These are phyloP conservation scores for Penicillium griseofulvum DNA, from an alignment of 2,329 filamentous ascomycete species.

Conservation along the genomic window DNA sequence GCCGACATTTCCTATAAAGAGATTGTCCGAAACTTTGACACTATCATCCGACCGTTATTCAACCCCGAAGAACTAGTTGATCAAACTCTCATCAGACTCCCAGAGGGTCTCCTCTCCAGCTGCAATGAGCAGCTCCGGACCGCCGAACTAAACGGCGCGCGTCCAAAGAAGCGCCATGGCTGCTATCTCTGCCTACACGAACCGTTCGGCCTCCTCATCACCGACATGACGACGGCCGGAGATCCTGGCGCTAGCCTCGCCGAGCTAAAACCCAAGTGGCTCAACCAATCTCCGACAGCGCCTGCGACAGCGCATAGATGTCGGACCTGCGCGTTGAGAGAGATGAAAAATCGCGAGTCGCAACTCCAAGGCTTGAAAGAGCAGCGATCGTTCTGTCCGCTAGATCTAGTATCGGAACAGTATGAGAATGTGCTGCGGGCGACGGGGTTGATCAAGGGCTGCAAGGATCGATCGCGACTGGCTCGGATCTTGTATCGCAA, in stretches of 20 bases:
- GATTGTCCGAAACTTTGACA: constrained; percentile 41
- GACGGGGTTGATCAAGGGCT: constrained; percentile 37
- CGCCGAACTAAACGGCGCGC: constrained; percentile 44
- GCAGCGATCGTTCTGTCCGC: constrained; percentile 57
- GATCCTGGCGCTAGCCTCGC: constrained; percentile 47
- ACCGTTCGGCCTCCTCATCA: constrained; percentile 65
- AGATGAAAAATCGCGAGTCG: constrained; percentile 46
- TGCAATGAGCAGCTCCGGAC: constrained; percentile 56
- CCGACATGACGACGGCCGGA: constrained; percentile 63
- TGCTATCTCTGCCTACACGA: constrained; percentile 56
- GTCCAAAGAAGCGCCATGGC: constrained; percentile 52
- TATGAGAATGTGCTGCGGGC: constrained; percentile 47
- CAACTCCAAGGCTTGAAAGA: constrained; percentile 29
- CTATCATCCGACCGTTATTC: constrained; percentile 56
- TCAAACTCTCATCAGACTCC: constrained; percentile 54
- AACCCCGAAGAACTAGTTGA: constrained; percentile 53
- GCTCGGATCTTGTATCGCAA: constrained; percentile 36
- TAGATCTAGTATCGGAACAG: constrained; percentile 58
- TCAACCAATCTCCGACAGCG: constrained; percentile 70
- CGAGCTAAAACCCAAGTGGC: constrained; percentile 85
- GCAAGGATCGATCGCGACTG: constrained; percentile 38
- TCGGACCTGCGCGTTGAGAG: constrained; percentile 67
- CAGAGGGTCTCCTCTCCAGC: constrained; percentile 43
- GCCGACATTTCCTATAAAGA: constrained; percentile 54
- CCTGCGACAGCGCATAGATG: constrained; percentile 63